phyloP scores from a whole-genome alignment of 139 green algal genomes.

The Coccomyxa sp. region DNA sequence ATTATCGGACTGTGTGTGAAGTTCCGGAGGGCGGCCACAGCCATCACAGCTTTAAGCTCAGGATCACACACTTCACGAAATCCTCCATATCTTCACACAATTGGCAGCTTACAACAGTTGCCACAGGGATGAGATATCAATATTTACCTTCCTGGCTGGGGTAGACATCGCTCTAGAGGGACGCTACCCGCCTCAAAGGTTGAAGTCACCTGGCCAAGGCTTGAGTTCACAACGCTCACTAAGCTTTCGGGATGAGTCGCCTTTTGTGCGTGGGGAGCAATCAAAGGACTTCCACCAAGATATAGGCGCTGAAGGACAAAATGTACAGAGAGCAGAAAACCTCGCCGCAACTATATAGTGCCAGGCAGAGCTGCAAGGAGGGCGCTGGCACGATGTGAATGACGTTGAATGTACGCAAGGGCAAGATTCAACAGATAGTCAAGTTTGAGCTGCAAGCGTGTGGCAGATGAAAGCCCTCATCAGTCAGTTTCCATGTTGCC shows the following conservation, averaged over 20 bases:
- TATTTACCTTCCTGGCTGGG: slow-evolving; percentile 3
- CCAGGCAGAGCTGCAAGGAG: no score
- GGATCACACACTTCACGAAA: neutral
- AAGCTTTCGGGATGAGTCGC: neutral
- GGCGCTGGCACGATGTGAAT: no score
- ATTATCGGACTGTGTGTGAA: no score
- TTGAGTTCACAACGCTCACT: neutral
- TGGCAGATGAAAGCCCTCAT: no score
- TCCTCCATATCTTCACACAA: neutral
- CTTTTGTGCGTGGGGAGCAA: neutral
- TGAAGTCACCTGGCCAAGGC: neutral
- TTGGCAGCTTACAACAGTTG: neutral
- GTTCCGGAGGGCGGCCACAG: neutral
- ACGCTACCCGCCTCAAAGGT: neutral
- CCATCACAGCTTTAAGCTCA: neutral
- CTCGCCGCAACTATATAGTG: neutral
- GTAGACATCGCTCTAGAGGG: neutral
- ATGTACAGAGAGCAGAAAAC: neutral
- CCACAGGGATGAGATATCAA: neutral
- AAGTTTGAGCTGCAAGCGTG: no score
- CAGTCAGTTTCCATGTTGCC: no score
- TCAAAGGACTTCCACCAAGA: neutral
- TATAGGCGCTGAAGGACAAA: neutral
- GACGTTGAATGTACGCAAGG: no score
- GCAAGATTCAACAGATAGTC: no score